Evolutionary conservation across 768 basidiomycete genomes (phyloP).

Genomic region (Rhizopogon vesiculosus): DNA sequence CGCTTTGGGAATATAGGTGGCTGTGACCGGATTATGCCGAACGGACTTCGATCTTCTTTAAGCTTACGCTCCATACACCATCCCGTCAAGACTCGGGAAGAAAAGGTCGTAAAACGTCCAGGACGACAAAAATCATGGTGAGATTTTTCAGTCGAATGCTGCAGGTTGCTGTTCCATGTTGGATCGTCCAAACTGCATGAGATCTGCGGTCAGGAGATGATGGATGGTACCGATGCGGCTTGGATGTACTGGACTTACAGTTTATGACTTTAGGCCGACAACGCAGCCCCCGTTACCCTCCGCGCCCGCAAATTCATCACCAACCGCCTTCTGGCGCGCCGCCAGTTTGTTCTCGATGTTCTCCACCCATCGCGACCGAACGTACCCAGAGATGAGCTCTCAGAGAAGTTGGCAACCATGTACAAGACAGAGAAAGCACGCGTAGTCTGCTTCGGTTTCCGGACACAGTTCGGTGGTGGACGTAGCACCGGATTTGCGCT

Average conservation of each 20-base stretch:
- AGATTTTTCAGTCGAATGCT: slow-evolving; percentile 17
- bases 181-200: slow-evolving; percentile 4
- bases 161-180: slow-evolving; percentile 7
- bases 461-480: slow-evolving; percentile 98
- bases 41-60: slow-evolving; percentile 22
- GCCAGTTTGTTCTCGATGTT: slow-evolving; percentile 93
- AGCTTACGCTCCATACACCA: slow-evolving; percentile 5
- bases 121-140: slow-evolving; percentile 32
- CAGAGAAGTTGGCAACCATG: slow-evolving; percentile 84
- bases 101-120: slow-evolving; percentile 16
- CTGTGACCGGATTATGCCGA: slow-evolving; percentile 41
- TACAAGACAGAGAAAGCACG: slow-evolving; percentile 93
- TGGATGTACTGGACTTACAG: slow-evolving; percentile 18
- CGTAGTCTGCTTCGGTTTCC: slow-evolving; percentile 91
- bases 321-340: slow-evolving; percentile 93
- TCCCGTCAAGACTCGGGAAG: slow-evolving; percentile 24
- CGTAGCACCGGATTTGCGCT: slow-evolving; percentile 94
- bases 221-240: slow-evolving; percentile 21
- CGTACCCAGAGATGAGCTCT: slow-evolving; percentile 87
- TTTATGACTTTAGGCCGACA: slow-evolving; percentile 55
- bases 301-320: slow-evolving; percentile 99
- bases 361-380: slow-evolving; percentile 95
- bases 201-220: slow-evolving; percentile 6
- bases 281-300: slow-evolving; percentile 84
- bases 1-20: slow-evolving; percentile 14